Base-by-base conservation (phyloP, 192 early-diverging fungal genomes). In the Kickxella alabastrina region DNA sequence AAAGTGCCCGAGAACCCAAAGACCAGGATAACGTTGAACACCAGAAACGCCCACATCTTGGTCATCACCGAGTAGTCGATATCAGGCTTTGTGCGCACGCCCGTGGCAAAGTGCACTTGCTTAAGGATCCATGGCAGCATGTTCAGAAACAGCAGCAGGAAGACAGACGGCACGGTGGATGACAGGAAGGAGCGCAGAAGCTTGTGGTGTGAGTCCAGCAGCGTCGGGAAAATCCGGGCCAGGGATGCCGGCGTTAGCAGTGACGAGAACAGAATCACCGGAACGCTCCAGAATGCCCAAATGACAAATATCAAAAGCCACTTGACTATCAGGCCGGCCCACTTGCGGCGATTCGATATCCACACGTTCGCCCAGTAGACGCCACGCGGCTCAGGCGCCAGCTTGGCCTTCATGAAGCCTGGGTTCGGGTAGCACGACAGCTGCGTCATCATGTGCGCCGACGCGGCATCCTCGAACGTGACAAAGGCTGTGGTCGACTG, bases 361-460 rank as follows among this genome's bases (percentile, higher is more conserved):
- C 75, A 80, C n/a, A 92, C 59, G 54, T 89, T 88, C 34, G 81
- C 70, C 88, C 87, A 92, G 48, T 76, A 76, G 36, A 92, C 80
- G 44, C 86, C 87, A 23, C 86, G 81, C 22, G 89, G 87, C 54
- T 87, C 87, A 6, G 88, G 87, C 10, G 87, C 87, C 25, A 84
- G 61, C 42, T 43, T 53, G 0, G 85, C 82, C 12, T 76, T 57
- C 45, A 84, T 80, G n/a, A 78, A 57, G 23, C 86, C 83, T 0
- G 87, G 87, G 45, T 83, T 79, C 13, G 82, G 73, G 48, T 82
- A 70, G 44, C 82, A 80, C 24, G 86, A 74, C 0, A 81, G 71
- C 69, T 91, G 87, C 10, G 84, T 70, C 10, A 79, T 76, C 36
- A 86, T 71, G 56, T 82, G 82, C 72, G 88, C 88, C 31, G 83